phyloP scores from a whole-genome alignment of 2,329 filamentous ascomycete genomes.

The Penicillium nordicum region DNA sequence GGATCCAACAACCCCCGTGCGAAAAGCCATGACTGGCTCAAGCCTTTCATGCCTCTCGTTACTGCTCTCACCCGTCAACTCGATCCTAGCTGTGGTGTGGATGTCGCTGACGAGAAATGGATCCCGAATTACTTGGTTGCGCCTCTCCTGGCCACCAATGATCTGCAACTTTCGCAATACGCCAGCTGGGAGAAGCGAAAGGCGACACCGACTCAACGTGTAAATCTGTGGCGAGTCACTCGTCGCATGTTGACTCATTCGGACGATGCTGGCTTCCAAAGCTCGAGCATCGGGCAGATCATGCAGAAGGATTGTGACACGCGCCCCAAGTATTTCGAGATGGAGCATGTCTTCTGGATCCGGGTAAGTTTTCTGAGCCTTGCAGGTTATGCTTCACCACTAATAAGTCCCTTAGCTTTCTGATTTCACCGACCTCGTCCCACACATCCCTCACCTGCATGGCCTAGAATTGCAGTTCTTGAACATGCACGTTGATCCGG shows the following conservation, averaged over 20 bases:
- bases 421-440: conserved; percentile 50
- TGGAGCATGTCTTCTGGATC: conserved; percentile 52
- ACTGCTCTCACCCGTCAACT: conserved; percentile 45
- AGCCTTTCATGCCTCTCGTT: conserved; percentile 46
- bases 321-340: conserved; percentile 47
- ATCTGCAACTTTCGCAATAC: conserved; percentile 49
- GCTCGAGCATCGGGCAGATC: conserved; percentile 39
- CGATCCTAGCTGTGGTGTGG: conserved; percentile 36
- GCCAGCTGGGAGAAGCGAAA: conserved; percentile 46
- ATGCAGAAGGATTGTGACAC: conserved; percentile 44
- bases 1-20: conserved; percentile 43
- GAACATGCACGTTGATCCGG: conserved; percentile 42
- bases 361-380: conserved; percentile 35
- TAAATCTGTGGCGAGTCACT: conserved; percentile 48
- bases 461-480: conserved; percentile 39
- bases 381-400: neutral
- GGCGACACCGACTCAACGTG: conserved; percentile 42
- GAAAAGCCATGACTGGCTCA: conserved; percentile 44
- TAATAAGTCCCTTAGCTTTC: conserved; percentile 38
- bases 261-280: conserved; percentile 37
- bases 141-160: conserved; percentile 48
- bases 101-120: conserved; percentile 45
- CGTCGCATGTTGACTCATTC: conserved; percentile 45
- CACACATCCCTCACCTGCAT: conserved; percentile 47
- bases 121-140: conserved; percentile 50